phyloP scores from a whole-genome alignment of 345 rosid genomes.

The Eucalyptus sp. region DNA sequence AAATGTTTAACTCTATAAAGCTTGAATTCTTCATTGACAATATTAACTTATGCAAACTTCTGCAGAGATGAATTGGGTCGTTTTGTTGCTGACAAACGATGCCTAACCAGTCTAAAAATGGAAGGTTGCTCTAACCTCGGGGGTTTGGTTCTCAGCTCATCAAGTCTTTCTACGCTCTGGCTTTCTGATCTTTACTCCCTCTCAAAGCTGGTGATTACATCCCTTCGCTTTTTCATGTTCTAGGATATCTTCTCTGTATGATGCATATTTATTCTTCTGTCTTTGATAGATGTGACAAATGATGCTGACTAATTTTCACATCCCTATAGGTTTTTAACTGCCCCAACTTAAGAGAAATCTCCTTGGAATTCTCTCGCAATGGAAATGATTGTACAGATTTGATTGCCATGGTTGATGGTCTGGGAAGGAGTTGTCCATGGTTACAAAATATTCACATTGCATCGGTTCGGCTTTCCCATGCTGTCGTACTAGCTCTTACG shows the following conservation, averaged over 20 bases:
- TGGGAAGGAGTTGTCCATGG: conserved; percentile 69
- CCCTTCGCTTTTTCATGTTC: neutral
- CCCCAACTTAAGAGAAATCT: conserved; percentile 72
- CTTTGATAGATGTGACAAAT: neutral
- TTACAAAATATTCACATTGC: conserved; percentile 84
- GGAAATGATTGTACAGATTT: conserved; percentile 77
- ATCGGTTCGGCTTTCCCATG: conserved; percentile 71
- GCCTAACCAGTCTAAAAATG: conserved; percentile 79
- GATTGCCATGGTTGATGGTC: conserved; percentile 42
- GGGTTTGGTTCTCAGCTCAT: conserved; percentile 63
- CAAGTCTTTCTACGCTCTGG: conserved; percentile 83
- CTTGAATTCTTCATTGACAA: neutral
- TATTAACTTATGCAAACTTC: neutral
- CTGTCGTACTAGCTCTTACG: conserved; percentile 75
- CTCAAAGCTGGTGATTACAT: conserved; percentile 55
- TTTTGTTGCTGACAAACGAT: conserved; percentile 87
- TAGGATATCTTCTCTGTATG: neutral
- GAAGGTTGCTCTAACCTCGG: conserved; percentile 91
- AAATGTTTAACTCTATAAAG: neutral
- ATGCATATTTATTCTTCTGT: neutral
- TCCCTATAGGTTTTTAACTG: conserved; percentile 60
- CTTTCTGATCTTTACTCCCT: conserved; percentile 71
- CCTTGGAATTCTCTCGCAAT: conserved; percentile 74
- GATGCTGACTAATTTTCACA: neutral
- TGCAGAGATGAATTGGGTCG: conserved; percentile 86